Evolutionary conservation across 768 basidiomycete genomes (phyloP).

Genomic region (Dioszegia hungarica): DNA sequence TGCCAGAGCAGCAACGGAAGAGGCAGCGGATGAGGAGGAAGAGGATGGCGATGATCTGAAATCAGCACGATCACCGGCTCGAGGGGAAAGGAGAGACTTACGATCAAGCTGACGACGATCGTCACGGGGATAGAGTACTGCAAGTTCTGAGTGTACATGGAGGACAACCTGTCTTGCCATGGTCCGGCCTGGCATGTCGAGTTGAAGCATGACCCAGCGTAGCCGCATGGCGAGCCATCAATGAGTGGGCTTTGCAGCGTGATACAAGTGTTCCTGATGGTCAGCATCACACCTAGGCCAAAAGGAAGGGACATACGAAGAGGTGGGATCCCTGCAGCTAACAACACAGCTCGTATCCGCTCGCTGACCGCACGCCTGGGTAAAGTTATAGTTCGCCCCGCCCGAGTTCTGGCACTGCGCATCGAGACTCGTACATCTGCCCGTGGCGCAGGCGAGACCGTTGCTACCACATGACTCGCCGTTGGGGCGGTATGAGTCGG

Average conservation of each 20-base stretch:
- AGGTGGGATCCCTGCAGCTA: conserved; percentile 68
- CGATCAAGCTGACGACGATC: conserved; percentile 38
- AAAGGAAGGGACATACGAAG: not conserved
- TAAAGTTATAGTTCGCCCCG: conserved; percentile 61
- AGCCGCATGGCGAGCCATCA: conserved; percentile 80
- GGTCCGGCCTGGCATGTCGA: conserved; percentile 63
- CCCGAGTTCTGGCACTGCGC: conserved; percentile 72
- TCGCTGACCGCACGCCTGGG: conserved; percentile 61
- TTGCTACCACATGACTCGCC: conserved; percentile 63
- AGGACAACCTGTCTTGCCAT: conserved; percentile 60
- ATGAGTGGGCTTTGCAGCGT: conserved; percentile 65
- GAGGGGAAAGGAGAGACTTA: conserved; percentile 25
- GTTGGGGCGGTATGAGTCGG: conserved; percentile 53
- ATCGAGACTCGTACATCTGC: conserved; percentile 68
- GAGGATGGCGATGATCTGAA: conserved; percentile 33
- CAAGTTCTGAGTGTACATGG: conserved; percentile 71
- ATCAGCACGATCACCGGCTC: not conserved
- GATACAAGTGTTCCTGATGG: conserved; percentile 58
- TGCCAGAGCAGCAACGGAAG: conserved; percentile 20
- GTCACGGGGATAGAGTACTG: conserved; percentile 47
- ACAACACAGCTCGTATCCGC: conserved; percentile 69
- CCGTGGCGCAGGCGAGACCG: conserved; percentile 68
- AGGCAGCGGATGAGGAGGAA: conserved; percentile 30
- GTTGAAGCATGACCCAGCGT: conserved; percentile 63
- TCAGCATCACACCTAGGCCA: conserved; percentile 25